Percentiles rank a stretch among this genome's conserved stretches.
These are phyloP conservation scores for Thermomucor indicae-seudaticae DNA, from an alignment of 371 early-diverging fungal genomes.

Conservation along the genomic window DNA sequence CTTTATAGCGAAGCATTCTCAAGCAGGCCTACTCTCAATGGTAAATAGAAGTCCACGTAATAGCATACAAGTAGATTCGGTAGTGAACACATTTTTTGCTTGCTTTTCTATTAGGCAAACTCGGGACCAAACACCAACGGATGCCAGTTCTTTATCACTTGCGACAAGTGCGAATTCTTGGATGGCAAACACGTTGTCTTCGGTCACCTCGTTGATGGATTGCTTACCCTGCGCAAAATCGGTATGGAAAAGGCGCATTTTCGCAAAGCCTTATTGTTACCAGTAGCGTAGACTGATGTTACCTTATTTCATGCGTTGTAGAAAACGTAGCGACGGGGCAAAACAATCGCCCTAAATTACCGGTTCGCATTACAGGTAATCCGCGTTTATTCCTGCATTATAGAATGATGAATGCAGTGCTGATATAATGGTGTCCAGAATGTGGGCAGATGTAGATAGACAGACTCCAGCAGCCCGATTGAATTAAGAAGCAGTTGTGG, in stretches of 20 bases:
- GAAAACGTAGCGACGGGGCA: conserved; percentile 90
- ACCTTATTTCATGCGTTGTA: neutral
- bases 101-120: too few relatives aligned
- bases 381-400: neutral
- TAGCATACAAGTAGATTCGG: conserved; percentile 20
- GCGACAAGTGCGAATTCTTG: conserved; percentile 81
- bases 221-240: conserved; percentile 86
- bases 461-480: too few relatives aligned
- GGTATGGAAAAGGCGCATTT: conserved; percentile 18
- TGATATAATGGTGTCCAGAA: conserved; percentile 19
- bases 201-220: conserved; percentile 87
- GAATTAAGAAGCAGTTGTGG: too few relatives aligned
- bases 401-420: neutral
- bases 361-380: conserved; percentile 80
- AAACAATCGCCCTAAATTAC: conserved; percentile 86
- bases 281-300: too few relatives aligned
- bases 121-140: conserved; percentile 93
- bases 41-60: too few relatives aligned
- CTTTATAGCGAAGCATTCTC: conserved; percentile 89
- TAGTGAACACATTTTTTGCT: conserved; percentile 19
- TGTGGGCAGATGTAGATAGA: conserved; percentile 32
- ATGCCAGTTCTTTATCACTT: conserved; percentile 97
- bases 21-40: conserved; percentile 96
- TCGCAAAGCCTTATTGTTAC: neutral
- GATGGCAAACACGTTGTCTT: conserved; percentile 93